Evolutionary conservation across 2,329 filamentous ascomycete genomes (phyloP), one percentile per base, ranked within the genome.

Genomic region (Pestalotiopsis sp.): DNA sequence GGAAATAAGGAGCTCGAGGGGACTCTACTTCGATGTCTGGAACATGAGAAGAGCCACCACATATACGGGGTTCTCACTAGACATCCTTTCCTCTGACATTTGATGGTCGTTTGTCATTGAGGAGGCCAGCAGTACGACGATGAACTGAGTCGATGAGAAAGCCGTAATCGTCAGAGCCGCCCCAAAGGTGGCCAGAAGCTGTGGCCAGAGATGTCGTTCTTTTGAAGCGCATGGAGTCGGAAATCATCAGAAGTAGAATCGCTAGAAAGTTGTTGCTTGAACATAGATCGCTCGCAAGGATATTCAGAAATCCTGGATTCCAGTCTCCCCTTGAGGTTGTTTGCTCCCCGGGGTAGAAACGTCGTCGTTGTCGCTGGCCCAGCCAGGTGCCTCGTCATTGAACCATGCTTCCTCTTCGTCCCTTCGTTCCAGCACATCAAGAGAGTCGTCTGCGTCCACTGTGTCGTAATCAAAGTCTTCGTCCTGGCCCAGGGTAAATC

Each of bases 381-480:
- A 93, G 62, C 85, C 85, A 0, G 92, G 91, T 73, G 93, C 91
- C 82, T 97, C 92, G 5, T 90, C 89, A 25, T 94, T 93, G 76
- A 97, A 95, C 83, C 93, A 97, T 23, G 85, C 86, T 49, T 97
- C 93, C 78, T 95, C 86, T 14, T 83, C 83, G 66, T 91, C 90
- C n/a, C 84, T 81, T 71, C 82, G 88, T 83, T 76, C 85, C 79
- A 84, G 80, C 77, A 79, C 88, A 77, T 97, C 93, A 68, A 90
- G 91, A 23, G 90, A 90, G 38, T 94, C 90, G 75, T 92, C 90
- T 45, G 83, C 82, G 76, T 97, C 94, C 4, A 97, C 91, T 2
- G 72, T 74, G 1, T 75, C 78, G 76, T 97, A 97, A 70, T 95
- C 91, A 74, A 97, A 95, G 62, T 97, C 93, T 1, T 86, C 84